Evolutionary conservation across 1,284 basidiomycete genomes (phyloP), one percentile per base, ranked within the genome.

Genomic region (Trichosporon sp.): DNA sequence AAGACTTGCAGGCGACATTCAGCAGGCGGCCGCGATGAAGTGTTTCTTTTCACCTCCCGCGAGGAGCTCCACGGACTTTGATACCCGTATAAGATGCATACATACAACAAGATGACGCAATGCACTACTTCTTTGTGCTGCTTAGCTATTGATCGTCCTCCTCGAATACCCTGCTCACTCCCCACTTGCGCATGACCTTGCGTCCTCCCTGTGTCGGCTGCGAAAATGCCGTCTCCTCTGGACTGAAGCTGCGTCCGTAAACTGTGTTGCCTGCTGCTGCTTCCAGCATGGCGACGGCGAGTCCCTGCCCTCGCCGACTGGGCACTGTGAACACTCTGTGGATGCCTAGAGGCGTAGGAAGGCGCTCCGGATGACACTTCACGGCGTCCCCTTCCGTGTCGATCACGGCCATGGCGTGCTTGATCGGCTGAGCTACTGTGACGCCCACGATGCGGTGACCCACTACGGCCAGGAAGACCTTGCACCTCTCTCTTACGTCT

Each of bases 261-360:
- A 83, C 73, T 11, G 76, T 81, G 25, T 77, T 66, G 4, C 40
- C 36, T 3, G 77, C 76, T 0, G 80, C 71, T 0, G 70, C 71
- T 25, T 82, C 73, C 16, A 83, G 74, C 11, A 83, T 64, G 6
- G 63, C 58, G 1, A 66, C 63, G 0, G 78, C 79, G 16, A 82
- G 67, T 0, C 78, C 77, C 14, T 65, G 57, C 0, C 75, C 74
- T 46, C 82, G 73, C 56, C 77, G 78, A 0, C 71, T 65, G 0
- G 81, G 78, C 4, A 80, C 74, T 10, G 79, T 80, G 74, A 81
- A 83, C 21, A 83, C 73, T 33, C 82, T 74, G 64, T 83, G 82
- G 10, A 83, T 80, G 29, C 82, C 82, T 6, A 83, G 70, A 0
- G 78, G 71, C 0, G 81, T 80, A 0, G 79, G 73, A 0, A 79